Percentiles rank a stretch among this genome's conserved stretches.
Conservation (phyloP, 2,329 filamentous ascomycete species). For the Fusarium subtropicale region DNA sequence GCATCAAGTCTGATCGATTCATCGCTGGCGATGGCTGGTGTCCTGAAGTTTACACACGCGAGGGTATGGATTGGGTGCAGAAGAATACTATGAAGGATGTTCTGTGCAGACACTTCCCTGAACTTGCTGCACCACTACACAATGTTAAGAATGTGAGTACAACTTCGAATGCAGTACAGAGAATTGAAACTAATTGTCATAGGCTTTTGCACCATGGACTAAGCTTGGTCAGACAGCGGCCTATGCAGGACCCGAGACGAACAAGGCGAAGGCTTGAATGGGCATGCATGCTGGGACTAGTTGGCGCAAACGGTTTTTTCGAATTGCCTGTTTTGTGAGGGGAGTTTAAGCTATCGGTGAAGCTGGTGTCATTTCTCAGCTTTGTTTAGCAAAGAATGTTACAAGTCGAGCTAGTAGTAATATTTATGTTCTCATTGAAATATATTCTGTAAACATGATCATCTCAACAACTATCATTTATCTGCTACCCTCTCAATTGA, state of each 20-base stretch:
- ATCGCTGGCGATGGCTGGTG: slow-evolving; percentile 30
- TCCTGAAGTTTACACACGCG: slow-evolving; percentile 27
- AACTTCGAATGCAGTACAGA: fast-evolving
- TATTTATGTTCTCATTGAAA: too few relatives aligned
- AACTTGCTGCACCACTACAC: slow-evolving; percentile 19
- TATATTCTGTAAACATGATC: too few relatives aligned
- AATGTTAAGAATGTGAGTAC: slow-evolving; percentile 17
- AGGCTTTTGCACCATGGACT: slow-evolving; percentile 31
- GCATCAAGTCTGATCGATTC: slow-evolving; percentile 32
- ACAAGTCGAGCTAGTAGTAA: too few relatives aligned
- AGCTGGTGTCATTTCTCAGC: too few relatives aligned
- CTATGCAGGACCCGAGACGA: slow-evolving; percentile 22
- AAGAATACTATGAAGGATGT: slow-evolving; percentile 33
- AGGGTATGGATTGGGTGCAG: slow-evolving; percentile 31
- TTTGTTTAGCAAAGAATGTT: too few relatives aligned
- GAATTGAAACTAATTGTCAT: not conserved
- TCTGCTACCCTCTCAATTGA: not conserved
- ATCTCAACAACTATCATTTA: not conserved
- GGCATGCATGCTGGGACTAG: fast-evolving
- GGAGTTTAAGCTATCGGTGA: too few relatives aligned
- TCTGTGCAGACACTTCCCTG: slow-evolving; percentile 27
- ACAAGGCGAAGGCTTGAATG: slow-evolving; percentile 3
- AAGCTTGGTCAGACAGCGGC: slow-evolving; percentile 25
- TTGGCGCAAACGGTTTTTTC: too few relatives aligned
- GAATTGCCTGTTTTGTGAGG: too few relatives aligned